Percentiles rank a stretch among this genome's conserved stretches.
Conservation (phyloP, 768 basidiomycete species). For the Lentinula edodes region DNA sequence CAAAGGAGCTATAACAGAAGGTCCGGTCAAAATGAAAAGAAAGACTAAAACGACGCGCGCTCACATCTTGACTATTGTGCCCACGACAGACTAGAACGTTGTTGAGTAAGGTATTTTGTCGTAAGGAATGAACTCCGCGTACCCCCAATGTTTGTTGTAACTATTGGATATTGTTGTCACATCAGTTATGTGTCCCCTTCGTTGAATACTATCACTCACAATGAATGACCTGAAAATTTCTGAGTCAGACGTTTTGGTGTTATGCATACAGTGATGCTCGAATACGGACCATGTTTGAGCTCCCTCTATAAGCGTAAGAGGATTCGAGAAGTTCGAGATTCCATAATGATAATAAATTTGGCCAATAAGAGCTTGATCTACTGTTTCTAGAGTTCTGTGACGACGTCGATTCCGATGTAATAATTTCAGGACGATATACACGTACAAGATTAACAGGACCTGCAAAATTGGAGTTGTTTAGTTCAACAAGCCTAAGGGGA, state of each 20-base stretch:
- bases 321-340: slow-evolving; percentile 37
- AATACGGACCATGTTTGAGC: slow-evolving; percentile 39
- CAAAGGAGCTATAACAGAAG: slow-evolving; percentile 38
- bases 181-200: background rate
- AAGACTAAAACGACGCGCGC: slow-evolving; percentile 10
- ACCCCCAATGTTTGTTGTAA: slow-evolving; percentile 41
- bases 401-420: background rate
- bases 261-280: background rate
- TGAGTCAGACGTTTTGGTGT: background rate
- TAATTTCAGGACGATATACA: background rate
- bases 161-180: slow-evolving; percentile 12
- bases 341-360: slow-evolving; percentile 54
- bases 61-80: slow-evolving; percentile 50
- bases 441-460: slow-evolving; percentile 36
- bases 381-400: slow-evolving; percentile 43
- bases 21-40: background rate
- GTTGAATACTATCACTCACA: slow-evolving; percentile 25
- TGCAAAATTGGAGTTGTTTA: slow-evolving; percentile 9
- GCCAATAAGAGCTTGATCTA: slow-evolving; percentile 51
- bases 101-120: background rate
- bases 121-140: slow-evolving; percentile 10
- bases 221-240: slow-evolving; percentile 39
- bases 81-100: slow-evolving; percentile 43
- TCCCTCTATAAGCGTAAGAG: slow-evolving; percentile 26
- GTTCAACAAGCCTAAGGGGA: background rate